A percentile compares a stretch with the other conserved stretches of the same genome.
Conservation (phyloP, 495 filamentous ascomycete genomes). For the Penicillium canariense region DNA sequence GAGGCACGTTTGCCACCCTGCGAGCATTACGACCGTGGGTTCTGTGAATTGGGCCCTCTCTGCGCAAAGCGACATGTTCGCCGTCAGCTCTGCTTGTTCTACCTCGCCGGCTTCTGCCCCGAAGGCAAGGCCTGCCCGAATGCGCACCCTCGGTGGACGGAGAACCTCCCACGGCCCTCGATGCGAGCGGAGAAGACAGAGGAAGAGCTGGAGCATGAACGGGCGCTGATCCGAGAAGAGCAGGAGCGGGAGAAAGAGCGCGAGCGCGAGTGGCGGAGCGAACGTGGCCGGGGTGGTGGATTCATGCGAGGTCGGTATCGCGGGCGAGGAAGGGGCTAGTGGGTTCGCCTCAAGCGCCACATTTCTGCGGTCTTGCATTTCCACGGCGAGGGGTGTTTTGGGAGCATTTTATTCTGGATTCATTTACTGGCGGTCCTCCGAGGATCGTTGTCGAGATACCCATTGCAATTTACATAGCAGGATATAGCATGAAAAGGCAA, state of each 20-base stretch:
- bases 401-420: slow-evolving; percentile 4
- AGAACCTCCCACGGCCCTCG: slow-evolving; percentile 69
- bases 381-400: slow-evolving; percentile 3
- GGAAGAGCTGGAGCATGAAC: slow-evolving; percentile 59
- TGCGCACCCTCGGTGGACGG: slow-evolving; percentile 75
- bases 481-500: background rate
- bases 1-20: slow-evolving; percentile 77
- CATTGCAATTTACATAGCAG: slow-evolving; percentile 6
- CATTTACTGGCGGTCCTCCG: background rate
- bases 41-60: slow-evolving; percentile 82
- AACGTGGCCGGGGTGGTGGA: slow-evolving; percentile 47
- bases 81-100: slow-evolving; percentile 71
- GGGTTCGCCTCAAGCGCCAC: background rate
- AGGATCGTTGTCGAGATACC: slow-evolving; percentile 14
- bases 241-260: slow-evolving; percentile 51
- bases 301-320: slow-evolving; percentile 51
- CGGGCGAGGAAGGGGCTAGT: slow-evolving; percentile 44
- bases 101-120: slow-evolving; percentile 92
- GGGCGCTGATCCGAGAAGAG: slow-evolving; percentile 54
- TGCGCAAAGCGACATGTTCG: slow-evolving; percentile 88
- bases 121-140: slow-evolving; percentile 76
- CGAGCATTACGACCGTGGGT: slow-evolving; percentile 92
- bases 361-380: slow-evolving; percentile 13
- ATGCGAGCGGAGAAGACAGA: slow-evolving; percentile 60
- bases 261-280: slow-evolving; percentile 50